Percentiles rank a stretch among this genome's conserved stretches.
Conservation (phyloP, 495 filamentous ascomycete genomes). For the Xylaria curta region DNA sequence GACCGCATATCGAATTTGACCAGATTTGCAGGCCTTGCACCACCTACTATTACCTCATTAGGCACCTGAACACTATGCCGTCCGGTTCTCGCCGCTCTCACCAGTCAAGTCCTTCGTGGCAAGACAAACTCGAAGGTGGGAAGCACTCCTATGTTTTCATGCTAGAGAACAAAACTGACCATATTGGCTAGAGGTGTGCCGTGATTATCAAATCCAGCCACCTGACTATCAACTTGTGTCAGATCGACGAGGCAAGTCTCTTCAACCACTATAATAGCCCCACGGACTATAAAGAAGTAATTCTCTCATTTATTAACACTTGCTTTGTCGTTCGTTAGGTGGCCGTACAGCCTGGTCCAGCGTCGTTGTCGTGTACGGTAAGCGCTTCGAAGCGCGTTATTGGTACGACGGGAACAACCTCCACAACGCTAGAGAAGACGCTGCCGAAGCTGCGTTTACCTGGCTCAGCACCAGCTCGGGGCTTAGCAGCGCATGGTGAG, state of each 20-base stretch:
- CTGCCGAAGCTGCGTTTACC: constrained; percentile 75
- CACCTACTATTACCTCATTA: constrained; percentile 25
- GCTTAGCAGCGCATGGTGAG: constrained; percentile 33
- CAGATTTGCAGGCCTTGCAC: not conserved
- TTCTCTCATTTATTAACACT: constrained; percentile 24
- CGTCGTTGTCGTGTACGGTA: constrained; percentile 65
- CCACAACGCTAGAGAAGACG: constrained; percentile 89
- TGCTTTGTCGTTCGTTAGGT: constrained; percentile 54
- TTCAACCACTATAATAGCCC: constrained; percentile 15
- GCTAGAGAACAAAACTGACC: constrained; percentile 28
- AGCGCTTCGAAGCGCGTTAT: constrained; percentile 70
- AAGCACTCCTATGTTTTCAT: not conserved
- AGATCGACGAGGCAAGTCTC: constrained; percentile 73
- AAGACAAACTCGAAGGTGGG: constrained; percentile 46
- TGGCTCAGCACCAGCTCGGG: constrained; percentile 45
- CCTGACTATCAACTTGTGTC: constrained; percentile 76
- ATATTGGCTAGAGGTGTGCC: constrained; percentile 63
- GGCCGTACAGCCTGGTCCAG: constrained; percentile 92
- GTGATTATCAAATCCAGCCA: constrained; percentile 54
- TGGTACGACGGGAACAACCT: constrained; percentile 91
- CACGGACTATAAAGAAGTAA: not conserved
- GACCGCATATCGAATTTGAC: constrained; percentile 3
- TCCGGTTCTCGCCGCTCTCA: constrained; percentile 33
- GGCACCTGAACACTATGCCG: constrained; percentile 34
- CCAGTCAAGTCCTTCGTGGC: constrained; percentile 38